Base-by-base conservation (phyloP, 1,284 basidiomycete genomes). In the Rhodotorula sp. region DNA sequence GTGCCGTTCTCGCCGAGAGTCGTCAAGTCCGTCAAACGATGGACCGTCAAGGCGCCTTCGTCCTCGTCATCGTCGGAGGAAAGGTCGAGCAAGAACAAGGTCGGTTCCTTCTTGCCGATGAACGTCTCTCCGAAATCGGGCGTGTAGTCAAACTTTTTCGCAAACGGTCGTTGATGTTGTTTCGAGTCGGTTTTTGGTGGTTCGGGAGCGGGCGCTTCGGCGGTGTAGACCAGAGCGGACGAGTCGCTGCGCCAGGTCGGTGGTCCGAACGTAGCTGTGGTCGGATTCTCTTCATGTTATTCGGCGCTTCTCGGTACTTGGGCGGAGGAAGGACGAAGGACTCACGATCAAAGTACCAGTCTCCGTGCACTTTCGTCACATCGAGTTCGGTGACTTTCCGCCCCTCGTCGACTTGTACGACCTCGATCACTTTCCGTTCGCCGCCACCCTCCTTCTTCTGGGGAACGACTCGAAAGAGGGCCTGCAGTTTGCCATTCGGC, bases 301-400 rank as follows among this genome's bases (percentile, higher is more conserved):
- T 14, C 84, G 83, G 76, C 88, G 89, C 0, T 8, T 1, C 16
- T n/a, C 4, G 4, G 26, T 55, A 18, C 56, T 10, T 10, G 5
- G 12, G 14, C 1, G 15, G 16, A 59, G 28, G 43, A 47, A 28
- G 14, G n/a, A 38, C 18, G 10, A 21, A 15, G n/a, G 80, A 80
- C 77, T 57, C 55, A 88, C 89, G 87, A 74, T 89, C 89, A 5
- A 84, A 81, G 71, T 87, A 87, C 76, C 89, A 89, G 3, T 83
- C 82, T 0, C 85, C 86, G 73, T 90, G 88, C 2, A 78, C 75
- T 15, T 63, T 84, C 0, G 87, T 86, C 28, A 90, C 88, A 28
- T 90, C 86, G 23, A 77, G 12, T 62, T 77, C 61, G 83, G 78
- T 0, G 81, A 83, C 81, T 60, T 85, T 82, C 2, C 86, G 71